Percentiles rank a stretch among this genome's conserved stretches.
These are phyloP conservation scores for Acanthamoeba polyphaga DNA, from an alignment of 208 protist species.

Conservation along the genomic window DNA sequence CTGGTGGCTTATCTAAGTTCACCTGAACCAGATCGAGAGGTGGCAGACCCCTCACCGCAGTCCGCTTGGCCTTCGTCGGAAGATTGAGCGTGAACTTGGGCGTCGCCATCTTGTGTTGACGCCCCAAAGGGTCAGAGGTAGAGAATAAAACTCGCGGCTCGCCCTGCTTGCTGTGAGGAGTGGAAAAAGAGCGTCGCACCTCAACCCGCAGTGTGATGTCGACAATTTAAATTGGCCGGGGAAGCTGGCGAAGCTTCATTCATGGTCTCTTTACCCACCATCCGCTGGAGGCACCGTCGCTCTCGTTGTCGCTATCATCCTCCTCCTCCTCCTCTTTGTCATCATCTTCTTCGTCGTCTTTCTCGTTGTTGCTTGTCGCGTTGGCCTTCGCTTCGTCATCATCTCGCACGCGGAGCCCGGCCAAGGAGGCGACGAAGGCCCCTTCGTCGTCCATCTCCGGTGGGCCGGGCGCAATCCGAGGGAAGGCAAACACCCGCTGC, in stretches of 20 bases:
- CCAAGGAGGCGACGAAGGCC: not conserved
- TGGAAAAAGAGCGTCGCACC: no score
- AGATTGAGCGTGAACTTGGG: no score
- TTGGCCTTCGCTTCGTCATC: not conserved
- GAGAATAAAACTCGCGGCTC: no score
- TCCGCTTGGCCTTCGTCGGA: no score
- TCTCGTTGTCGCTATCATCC: not conserved
- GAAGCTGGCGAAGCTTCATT: not conserved
- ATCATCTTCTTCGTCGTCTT: not conserved
- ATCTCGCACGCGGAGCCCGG: not conserved
- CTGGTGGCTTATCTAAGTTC: no score
- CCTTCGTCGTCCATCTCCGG: not conserved
- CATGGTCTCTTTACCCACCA: not conserved
- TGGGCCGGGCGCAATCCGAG: not conserved
- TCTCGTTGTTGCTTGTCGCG: not conserved
- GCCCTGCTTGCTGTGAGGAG: no score
- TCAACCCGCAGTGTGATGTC: no score
- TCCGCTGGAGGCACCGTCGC: not conserved
- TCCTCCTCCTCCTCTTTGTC: not conserved
- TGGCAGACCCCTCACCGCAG: no score
- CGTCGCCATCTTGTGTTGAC: no score
- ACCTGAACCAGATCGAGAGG: no score
- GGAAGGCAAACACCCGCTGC: constrained; percentile 15
- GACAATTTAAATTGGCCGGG: no score
- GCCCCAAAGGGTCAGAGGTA: no score